Evolutionary conservation across 2,329 filamentous ascomycete species (phyloP), one percentile per base, ranked within the genome.

Genomic region (Colletotrichum sp.): DNA sequence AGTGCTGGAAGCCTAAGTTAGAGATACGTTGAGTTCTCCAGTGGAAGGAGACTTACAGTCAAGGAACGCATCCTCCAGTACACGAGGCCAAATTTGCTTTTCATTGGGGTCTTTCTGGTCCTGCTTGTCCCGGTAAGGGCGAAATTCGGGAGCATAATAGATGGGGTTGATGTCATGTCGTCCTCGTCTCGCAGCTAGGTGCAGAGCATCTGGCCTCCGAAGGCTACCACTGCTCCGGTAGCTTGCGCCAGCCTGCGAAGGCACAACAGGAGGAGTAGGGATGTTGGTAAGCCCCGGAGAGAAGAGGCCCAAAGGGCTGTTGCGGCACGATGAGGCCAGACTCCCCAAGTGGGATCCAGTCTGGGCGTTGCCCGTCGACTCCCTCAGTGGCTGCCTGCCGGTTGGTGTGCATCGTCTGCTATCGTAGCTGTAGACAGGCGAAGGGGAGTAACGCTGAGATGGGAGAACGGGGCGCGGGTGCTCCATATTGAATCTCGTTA

Each of bases 61-160:
- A 76, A 94, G 88, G 80, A 94, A 94, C 39, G 91, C 90, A 86
- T 91, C 88, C 81, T 94, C 92, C 10, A 94, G 86, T 78, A 91
- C 88, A 5, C 91, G 87, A 70, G 92, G 87, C 92, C 92, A 90
- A 82, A 89, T 91, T 76, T 89, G 87, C 80, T 92, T 91, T 78
- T 91, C 89, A 79, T 92, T 91, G 74, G 89, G 88, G 74, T 91
- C 90, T 82, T 93, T 93, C 83, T 92, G 90, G 77, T 88, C 89
- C 83, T 93, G 92, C 81, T 92, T 90, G 81, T 90, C 89, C 79
- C 92, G 90, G 83, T 94, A 94, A 79, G 92, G 90, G 75, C 90
- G 89, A 80, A 94, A 94, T 77, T 92, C 89, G 18, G 89, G 89
- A 78, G 91, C 91, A 72, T 90, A 88, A 80, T 92, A 92, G 79